Base-by-base conservation (phyloP, 371 early-diverging fungal species). In the Mortierella sp. region DNA sequence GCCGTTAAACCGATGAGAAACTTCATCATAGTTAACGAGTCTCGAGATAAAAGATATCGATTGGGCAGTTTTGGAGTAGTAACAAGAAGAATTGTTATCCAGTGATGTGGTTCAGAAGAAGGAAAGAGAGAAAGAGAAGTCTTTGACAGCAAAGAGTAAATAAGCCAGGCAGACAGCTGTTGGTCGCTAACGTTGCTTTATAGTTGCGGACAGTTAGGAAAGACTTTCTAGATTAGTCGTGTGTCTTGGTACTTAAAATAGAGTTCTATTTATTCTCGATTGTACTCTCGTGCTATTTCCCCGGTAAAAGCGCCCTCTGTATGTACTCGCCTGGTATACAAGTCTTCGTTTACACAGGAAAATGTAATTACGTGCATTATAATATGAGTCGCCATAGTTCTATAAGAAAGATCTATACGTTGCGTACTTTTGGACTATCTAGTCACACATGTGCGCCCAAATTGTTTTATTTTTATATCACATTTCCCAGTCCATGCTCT, bases 401-500 rank as follows among this genome's bases (percentile, higher is more conserved):
- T 9, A 22, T 6, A 53, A n/a, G 22, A 53, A 53, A 53, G 16
- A 53, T 53, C 21, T 21, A 10, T 53, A n/a, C 1, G 24, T 24
- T 53, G 10, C 43, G 43, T 15, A 43, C 43, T 43, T 36, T 36
- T 36, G 36, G 7, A 36, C 36, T 36, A 36, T 36, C 36, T 36
- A 6, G 36, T 36, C 4, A 36, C 36, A 36, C 36, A 36, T 36
- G 36, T 28, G 8, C 33, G 32, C 58, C 32, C 32, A 19, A 38
- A 38, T 38, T 8, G 5, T 19, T 38, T 58, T 58, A 58, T 58
- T 59, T 38, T 28, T 55, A 55, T 55, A 55, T 65, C 43, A 74
- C 58, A 70, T 95, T 95, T 33, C 95, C 92, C 28, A 93, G 85
- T 0, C 90, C 88, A 83, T 96, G 95, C 68, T 95, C 96, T 57